Percentiles rank a stretch among this genome's conserved stretches.
Conservation (phyloP, 2,329 filamentous ascomycete species). For the Neopestalotiopsis sp. region DNA sequence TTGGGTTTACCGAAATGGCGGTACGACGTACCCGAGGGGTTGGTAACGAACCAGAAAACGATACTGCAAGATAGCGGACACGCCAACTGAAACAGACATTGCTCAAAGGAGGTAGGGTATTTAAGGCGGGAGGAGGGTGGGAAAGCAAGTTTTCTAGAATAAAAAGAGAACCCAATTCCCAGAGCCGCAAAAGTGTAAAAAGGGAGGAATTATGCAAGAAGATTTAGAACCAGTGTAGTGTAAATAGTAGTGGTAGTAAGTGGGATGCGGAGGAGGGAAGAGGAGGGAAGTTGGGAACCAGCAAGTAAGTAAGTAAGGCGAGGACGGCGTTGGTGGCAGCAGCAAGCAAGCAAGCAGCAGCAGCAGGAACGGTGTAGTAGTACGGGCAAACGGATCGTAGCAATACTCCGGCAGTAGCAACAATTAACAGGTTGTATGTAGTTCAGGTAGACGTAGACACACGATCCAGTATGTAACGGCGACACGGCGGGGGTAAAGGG, state of each 20-base stretch:
- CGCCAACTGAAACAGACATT: constrained; percentile 21
- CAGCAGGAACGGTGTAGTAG: not conserved
- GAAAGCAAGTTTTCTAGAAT: constrained; percentile 10
- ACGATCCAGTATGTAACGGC: not conserved
- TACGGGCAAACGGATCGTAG: not conserved
- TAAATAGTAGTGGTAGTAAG: not conserved
- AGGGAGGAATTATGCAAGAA: not conserved
- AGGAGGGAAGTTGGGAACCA: not conserved
- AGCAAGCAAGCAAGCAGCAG: not conserved
- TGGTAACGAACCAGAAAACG: constrained; percentile 25
- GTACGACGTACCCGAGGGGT: constrained; percentile 21
- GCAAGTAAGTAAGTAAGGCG: not conserved
- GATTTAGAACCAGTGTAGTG: not conserved
- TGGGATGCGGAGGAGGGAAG: not conserved
- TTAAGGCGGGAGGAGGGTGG: not conserved
- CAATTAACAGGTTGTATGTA: too few species aligned
- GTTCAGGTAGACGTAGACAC: not conserved
- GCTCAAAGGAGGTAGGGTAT: constrained; percentile 8
- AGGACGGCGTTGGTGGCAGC: not conserved
- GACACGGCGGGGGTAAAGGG: too few species aligned
- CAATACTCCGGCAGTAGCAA: not conserved
- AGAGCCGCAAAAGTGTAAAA: not conserved
- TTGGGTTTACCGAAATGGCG: constrained; percentile 16
- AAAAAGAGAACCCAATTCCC: not conserved
- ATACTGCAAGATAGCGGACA: constrained; percentile 21